Base-by-base conservation (phyloP, 108 stramenopile species). In the Schizochytrium sp. region DNA sequence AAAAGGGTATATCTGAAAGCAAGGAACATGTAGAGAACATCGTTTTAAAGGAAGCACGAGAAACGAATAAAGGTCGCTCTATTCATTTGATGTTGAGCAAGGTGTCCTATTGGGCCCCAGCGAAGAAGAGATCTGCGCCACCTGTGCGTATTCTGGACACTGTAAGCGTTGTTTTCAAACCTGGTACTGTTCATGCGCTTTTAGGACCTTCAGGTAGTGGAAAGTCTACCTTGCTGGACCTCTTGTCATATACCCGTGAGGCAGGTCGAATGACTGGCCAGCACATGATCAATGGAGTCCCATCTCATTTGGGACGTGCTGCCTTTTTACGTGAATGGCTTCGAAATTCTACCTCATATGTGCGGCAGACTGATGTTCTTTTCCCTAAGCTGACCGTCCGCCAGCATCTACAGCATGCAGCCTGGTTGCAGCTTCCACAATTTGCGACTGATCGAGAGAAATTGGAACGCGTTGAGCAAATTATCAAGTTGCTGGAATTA, bases 351-450 rank as follows among this genome's bases (percentile, higher is more conserved):
- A 55, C 76, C 17, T 55, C 50, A 2, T 83, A 83, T 28, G 76
- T 83, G 76, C 3, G 76, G 17, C 76, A 83, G 53, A 55, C 76
- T 40, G 76, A 83, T 40, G 76, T 83, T 12, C 76, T 83, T 38
- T 83, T 83, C 76, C 76, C 76, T 5, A 13, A n/a, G 50, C 53
- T 83, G 28, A 83, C 76, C 38, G 76, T 83, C 17, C 76, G 76
- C 76, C 50, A 83, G 76, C 76, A 83, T 28, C 76, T 83, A 10
- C 50, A 17, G 47, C 76, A 83, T 28, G 76, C 76, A n/a, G 76
- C 76, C 28, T 83, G 76, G 76, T 53, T 83, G 17, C 47, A 55
- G 76, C 76, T 83, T 28, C 76, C 76, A 53, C 76, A 83, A 28
- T 83, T 55, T 28, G n/a, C 55, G 19, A n/a, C 28, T 40, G 76